Conservation (phyloP, 768 basidiomycete species). For the Russula dissimulans region DNA sequence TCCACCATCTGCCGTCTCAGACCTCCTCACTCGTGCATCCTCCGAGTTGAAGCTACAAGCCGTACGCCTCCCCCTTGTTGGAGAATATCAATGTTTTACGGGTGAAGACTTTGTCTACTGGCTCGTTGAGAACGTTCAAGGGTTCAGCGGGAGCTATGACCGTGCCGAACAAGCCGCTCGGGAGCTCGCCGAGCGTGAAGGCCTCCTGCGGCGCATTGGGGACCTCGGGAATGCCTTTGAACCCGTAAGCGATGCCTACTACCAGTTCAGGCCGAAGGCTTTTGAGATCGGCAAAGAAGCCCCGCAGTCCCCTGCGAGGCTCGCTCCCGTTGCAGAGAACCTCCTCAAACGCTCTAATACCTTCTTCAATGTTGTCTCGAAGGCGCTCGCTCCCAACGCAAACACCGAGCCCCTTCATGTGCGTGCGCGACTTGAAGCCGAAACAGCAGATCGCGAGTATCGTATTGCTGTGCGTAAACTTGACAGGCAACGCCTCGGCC, state of each 20-base stretch:
- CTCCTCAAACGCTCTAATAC: conserved; percentile 61
- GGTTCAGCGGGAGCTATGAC: conserved; percentile 69
- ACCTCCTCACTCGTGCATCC: conserved; percentile 61
- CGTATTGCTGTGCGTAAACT: conserved; percentile 72
- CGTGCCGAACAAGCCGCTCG: conserved; percentile 63
- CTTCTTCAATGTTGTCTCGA: conserved; percentile 62
- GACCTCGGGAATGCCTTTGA: conserved; percentile 80
- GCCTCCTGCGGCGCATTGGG: conserved; percentile 61
- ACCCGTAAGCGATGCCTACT: conserved; percentile 67
- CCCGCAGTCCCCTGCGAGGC: conserved; percentile 25
- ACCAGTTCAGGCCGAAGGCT: conserved; percentile 78
- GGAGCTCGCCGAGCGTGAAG: conserved; percentile 45
- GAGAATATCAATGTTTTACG: conserved; percentile 79
- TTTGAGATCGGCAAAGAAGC: conserved; percentile 45
- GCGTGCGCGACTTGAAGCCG: conserved; percentile 66
- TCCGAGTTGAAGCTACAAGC: conserved; percentile 60
- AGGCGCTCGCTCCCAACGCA: conserved; percentile 46
- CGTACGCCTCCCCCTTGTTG: conserved; percentile 68
- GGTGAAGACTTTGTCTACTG: conserved; percentile 86
- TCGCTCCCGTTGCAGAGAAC: conserved; percentile 40
- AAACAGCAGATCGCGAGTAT: conserved; percentile 72
- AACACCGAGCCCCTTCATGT: conserved; percentile 58
- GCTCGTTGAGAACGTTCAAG: conserved; percentile 70
- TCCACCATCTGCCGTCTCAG: conserved; percentile 53
- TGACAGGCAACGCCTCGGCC: conserved; percentile 72